These are phyloP conservation scores for Discostella stelligeroides DNA, from an alignment of 108 stramenopile species.

Conservation along the genomic window DNA sequence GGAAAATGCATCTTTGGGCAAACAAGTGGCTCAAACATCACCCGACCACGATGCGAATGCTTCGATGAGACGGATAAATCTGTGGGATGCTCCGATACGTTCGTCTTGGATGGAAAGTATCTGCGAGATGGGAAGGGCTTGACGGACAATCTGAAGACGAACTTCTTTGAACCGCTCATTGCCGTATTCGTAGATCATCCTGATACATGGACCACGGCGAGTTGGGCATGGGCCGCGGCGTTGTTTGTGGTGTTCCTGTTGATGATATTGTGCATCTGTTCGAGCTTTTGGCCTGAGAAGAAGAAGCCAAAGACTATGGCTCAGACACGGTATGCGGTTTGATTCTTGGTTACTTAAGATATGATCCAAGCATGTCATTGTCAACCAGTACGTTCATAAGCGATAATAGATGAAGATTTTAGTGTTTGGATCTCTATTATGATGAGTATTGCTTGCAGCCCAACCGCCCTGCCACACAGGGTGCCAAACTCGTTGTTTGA, in stretches of 20 bases:
- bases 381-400: too few relatives aligned
- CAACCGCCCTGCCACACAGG: too few relatives aligned
- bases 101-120: conserved; percentile 72
- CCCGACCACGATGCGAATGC: conserved; percentile 74
- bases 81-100: conserved; percentile 79
- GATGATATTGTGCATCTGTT: conserved; percentile 84
- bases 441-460: too few relatives aligned
- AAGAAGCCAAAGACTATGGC: conserved; percentile 24
- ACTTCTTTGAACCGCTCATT: conserved; percentile 83
- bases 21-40: conserved; percentile 45
- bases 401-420: too few relatives aligned
- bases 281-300: conserved; percentile 78
- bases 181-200: conserved; percentile 89
- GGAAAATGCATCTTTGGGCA: conserved; percentile 72
- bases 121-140: conserved; percentile 64
- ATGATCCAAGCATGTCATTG: too few relatives aligned
- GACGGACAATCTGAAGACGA: conserved; percentile 70
- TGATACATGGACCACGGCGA: conserved; percentile 78
- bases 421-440: too few relatives aligned
- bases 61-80: conserved; percentile 74
- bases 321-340: conserved; percentile 19
- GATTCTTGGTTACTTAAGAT: too few relatives aligned
- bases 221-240: conserved; percentile 87
- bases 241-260: conserved; percentile 74
- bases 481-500: too few relatives aligned